Evolutionary conservation across 2,329 filamentous ascomycete species (phyloP), one percentile per base, ranked within the genome.

Genomic region (Aureobasidium musti): DNA sequence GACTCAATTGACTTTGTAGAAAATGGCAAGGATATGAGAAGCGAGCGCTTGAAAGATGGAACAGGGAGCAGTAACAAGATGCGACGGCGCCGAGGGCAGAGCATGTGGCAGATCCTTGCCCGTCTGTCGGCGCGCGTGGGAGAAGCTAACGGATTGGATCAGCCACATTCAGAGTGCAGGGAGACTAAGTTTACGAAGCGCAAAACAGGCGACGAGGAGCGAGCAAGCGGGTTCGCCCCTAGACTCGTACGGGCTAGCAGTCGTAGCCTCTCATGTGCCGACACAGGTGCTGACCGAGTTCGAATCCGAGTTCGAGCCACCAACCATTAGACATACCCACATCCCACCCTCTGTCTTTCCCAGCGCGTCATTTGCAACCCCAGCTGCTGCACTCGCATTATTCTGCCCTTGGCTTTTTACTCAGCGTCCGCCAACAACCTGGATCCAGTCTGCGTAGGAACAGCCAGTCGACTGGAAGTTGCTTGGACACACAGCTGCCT

Each of bases 91-190:
- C 30, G 35, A 56, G 35, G 26, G 54, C 26, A 45, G 54, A 59
- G 37, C 37, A 59, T 59, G 54, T 59, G 54, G 54, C 54, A 59
- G 54, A 59, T 59, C 54, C 54, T 26, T 45, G 54, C 54, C 37
- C 54, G 54, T 43, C 50, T n/a, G 53, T 41, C 33, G 53, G 53
- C 21, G 53, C 53, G 53, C 53, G 53, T 57, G 53, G 53, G 53
- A 2, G 53, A 57, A 35, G 23, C 35, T 43, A 39, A 19, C 14
- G 49, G 49, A 33, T 28, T 39, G 37, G 23, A 19, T 35, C 53
- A 57, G 37, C 37, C 33, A 43, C 41, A 41, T 60, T 37, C 41
- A 60, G 56, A 21, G 33, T 60, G 23, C 56, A 60, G 39, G 49
- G 49, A 41, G 37, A 60, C 35, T 57, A 57, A 57, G 23, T 28